Evolutionary conservation across 345 rosid genomes (phyloP), one percentile per base, ranked within the genome.

Genomic region (Xanthoceras sorbifolium): DNA sequence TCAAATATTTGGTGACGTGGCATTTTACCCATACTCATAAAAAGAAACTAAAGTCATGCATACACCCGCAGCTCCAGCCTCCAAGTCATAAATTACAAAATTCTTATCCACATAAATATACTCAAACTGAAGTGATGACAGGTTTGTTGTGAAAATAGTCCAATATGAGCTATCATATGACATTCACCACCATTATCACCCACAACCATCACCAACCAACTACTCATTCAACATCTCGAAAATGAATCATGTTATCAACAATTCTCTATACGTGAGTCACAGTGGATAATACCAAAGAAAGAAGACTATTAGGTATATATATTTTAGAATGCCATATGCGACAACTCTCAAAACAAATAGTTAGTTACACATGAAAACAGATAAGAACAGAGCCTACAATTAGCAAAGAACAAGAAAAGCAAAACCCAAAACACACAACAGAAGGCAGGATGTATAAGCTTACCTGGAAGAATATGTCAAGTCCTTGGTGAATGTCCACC

Each of bases 401-500:
- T 32, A 28, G 68, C 62, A 64, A 8, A 15, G n/a, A 20, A 48
- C 69, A 63, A 46, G 44, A 14, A 44, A 10, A 63, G 63, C 23
- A 60, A 36, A 29, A 57, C 62, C 25, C 52, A 65, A 38, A 29
- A 40, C 10, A 66, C 17, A 38, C 25, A 29, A 52, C 31, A 72
- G n/a, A 44, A 66, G 77, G 34, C 54, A 36, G n/a, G 54, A 9
- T 0, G 55, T 7, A 69, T 20, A 25, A 25, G 32, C 65, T 65
- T 69, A 86, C 87, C 86, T 76, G 73, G 54, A 80, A 67, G 75
- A 72, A 64, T 61, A 72, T 73, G 82, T 74, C 40, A 67, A 50
- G 77, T 68, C 71, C 82, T 81, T 59, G 75, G 85, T 67, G 84
- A 85, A 66, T 85, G 85, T 71, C 89, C 88, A 64, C 80, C 86